Conservation (phyloP, 768 basidiomycete species). For the Phlebiopsis flavidoalba region DNA sequence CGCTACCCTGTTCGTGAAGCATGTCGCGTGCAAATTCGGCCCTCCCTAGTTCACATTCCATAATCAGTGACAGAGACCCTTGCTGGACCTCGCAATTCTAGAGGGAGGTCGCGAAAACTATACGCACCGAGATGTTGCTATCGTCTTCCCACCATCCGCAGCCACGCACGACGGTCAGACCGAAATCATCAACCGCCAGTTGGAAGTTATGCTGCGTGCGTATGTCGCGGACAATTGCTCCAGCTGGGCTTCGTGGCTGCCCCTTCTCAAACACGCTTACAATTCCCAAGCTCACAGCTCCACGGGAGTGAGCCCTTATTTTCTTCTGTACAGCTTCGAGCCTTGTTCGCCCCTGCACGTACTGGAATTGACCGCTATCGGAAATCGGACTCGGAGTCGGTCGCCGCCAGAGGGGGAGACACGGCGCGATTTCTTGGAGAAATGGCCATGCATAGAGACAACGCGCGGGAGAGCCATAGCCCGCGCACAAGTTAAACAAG, state of each 20-base stretch:
- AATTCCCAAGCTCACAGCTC: conserved; percentile 25
- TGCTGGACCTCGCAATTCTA: conserved; percentile 25
- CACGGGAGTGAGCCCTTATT: conserved; percentile 21
- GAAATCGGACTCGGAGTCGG: too few species aligned
- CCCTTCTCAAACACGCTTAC: conserved; percentile 27
- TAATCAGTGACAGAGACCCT: conserved; percentile 30
- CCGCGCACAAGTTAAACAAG: too few species aligned
- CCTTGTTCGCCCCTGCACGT: too few species aligned
- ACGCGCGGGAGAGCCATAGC: too few species aligned
- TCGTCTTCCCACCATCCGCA: conserved; percentile 29
- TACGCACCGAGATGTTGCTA: too few species aligned
- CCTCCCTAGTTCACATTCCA: conserved; percentile 12
- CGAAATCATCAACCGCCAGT: conserved; percentile 28
- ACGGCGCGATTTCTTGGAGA: too few species aligned
- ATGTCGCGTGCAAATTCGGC: conserved; percentile 13
- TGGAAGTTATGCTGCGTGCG: conserved; percentile 28
- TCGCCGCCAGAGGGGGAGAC: too few species aligned
- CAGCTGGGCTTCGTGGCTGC: conserved; percentile 25
- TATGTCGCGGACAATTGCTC: conserved; percentile 25
- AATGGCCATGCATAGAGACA: too few species aligned
- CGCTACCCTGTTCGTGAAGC: conserved; percentile 10
- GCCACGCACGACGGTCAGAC: conserved; percentile 35
- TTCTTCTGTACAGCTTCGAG: conserved; percentile 15
- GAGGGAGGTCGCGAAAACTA: too few species aligned
- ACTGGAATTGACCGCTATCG: too few species aligned